Percentiles rank a stretch among this genome's conserved stretches.
These are phyloP conservation scores for Dictyostelium brefeldianum DNA, from an alignment of 78 protist species.

Conservation along the genomic window DNA sequence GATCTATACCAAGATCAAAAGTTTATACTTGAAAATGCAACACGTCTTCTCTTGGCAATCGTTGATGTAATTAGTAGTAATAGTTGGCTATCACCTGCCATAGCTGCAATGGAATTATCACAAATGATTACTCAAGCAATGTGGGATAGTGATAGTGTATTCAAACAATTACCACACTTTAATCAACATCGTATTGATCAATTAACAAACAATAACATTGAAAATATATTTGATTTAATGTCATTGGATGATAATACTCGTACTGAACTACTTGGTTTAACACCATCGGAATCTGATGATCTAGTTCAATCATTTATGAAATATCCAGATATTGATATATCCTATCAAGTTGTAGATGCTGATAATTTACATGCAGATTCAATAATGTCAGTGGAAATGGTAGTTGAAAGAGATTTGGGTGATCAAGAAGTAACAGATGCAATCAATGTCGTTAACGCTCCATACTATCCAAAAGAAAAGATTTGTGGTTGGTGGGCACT, in stretches of 20 bases:
- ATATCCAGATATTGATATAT: constrained; percentile 86
- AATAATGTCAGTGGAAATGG: constrained; percentile 71
- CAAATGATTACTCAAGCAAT: constrained; percentile 96
- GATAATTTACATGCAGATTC: constrained; percentile 60
- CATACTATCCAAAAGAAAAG: constrained; percentile 86
- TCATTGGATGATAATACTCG: constrained; percentile 93
- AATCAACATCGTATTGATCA: constrained; percentile 51
- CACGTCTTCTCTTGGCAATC: constrained; percentile 90
- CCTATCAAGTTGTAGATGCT: constrained; percentile 41
- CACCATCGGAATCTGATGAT: constrained; percentile 57
- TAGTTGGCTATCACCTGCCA: constrained; percentile 95
- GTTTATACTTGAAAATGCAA: constrained; percentile 93
- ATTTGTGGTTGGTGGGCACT: constrained; percentile 89
- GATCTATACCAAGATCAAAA: constrained; percentile 96
- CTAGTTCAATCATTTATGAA: constrained; percentile 60
- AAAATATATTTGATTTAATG: constrained; percentile 92
- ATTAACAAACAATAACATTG: constrained; percentile 65
- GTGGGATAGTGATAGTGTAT: constrained; percentile 75
- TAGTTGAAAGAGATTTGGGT: constrained; percentile 83
- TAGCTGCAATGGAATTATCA: constrained; percentile 96
- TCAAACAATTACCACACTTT: constrained; percentile 91
- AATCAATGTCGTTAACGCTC: constrained; percentile 81
- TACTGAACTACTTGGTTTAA: constrained; percentile 59
- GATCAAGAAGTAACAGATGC: constrained; percentile 7
- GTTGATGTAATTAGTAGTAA: constrained; percentile 94